Conservation (phyloP, 306 rosid genomes). For the apple (Malus domestica) region DNA sequence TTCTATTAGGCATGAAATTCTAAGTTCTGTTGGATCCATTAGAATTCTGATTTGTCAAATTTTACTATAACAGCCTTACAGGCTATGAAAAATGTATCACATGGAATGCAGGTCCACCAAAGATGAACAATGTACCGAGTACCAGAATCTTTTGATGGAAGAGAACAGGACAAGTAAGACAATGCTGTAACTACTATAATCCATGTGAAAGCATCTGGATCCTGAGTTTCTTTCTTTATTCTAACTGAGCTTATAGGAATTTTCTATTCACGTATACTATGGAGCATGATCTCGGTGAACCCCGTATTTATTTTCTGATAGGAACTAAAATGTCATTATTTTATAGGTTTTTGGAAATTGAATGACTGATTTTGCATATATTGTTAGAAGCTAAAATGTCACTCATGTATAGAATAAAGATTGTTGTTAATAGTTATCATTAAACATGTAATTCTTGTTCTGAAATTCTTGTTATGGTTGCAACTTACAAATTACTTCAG, state of each 20-base stretch:
- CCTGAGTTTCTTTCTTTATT: background rate
- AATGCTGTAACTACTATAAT: background rate
- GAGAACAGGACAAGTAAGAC: slow-evolving; percentile 63
- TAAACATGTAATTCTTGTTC: background rate
- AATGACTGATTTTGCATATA: background rate
- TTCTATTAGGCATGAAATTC: slow-evolving; percentile 48
- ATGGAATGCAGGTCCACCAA: slow-evolving; percentile 44
- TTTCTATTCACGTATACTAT: background rate
- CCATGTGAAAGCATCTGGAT: background rate
- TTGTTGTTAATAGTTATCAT: background rate
- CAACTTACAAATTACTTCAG: background rate
- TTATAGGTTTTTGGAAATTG: background rate
- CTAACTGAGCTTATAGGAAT: background rate
- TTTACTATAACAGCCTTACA: background rate
- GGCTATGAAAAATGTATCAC: slow-evolving; percentile 12
- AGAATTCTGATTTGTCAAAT: background rate
- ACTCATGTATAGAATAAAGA: background rate
- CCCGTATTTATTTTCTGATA: background rate
- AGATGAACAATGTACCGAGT: slow-evolving; percentile 42
- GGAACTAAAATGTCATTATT: background rate
- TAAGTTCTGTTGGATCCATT: background rate
- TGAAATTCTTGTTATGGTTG: background rate
- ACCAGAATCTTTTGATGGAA: slow-evolving; percentile 46
- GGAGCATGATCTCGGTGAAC: background rate
- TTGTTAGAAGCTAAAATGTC: no score